A percentile compares a stretch with the other conserved stretches of the same genome.
Conservation (phyloP, 2,329 filamentous ascomycete genomes). For the Colletotrichum sp. region DNA sequence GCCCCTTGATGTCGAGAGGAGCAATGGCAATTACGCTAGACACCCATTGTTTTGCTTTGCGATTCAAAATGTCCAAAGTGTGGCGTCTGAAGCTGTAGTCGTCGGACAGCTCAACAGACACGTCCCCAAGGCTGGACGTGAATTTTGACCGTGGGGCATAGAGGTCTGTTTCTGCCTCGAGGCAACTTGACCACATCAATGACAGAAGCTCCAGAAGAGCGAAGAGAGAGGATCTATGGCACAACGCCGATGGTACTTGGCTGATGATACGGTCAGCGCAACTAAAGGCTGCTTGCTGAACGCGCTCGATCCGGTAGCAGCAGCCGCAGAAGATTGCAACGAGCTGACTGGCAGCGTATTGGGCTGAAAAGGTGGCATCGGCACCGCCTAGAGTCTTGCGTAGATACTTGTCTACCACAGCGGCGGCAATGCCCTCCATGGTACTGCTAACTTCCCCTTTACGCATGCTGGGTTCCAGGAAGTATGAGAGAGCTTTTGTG, state of each 20-base stretch:
- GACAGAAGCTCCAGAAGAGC: conserved; percentile 90
- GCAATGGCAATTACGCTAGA: conserved; percentile 80
- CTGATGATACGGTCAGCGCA: conserved; percentile 87
- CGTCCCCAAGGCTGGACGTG: conserved; percentile 75
- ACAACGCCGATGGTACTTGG: conserved; percentile 87
- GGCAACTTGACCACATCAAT: conserved; percentile 92
- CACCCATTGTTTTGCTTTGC: conserved; percentile 82
- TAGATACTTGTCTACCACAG: conserved; percentile 81
- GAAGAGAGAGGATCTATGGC: conserved; percentile 89
- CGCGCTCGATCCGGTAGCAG: conserved; percentile 90
- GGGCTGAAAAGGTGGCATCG: conserved; percentile 83
- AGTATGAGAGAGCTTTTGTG: conserved; percentile 88
- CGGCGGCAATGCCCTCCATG: conserved; percentile 69
- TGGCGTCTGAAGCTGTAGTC: conserved; percentile 82
- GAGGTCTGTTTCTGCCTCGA: conserved; percentile 92
- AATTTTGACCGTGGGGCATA: conserved; percentile 88
- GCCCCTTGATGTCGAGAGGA: conserved; percentile 90
- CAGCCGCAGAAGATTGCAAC: conserved; percentile 85
- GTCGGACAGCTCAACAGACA: conserved; percentile 91
- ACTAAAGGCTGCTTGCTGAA: conserved; percentile 83
- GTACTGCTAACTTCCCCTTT: conserved; percentile 66
- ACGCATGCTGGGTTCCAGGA: conserved; percentile 87
- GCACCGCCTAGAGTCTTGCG: conserved; percentile 74
- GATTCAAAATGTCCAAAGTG: conserved; percentile 80
- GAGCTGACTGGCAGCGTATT: conserved; percentile 88